Evolutionary conservation across 805 yeast species (phyloP).

Genomic region (Saturnispora besseyi): DNA sequence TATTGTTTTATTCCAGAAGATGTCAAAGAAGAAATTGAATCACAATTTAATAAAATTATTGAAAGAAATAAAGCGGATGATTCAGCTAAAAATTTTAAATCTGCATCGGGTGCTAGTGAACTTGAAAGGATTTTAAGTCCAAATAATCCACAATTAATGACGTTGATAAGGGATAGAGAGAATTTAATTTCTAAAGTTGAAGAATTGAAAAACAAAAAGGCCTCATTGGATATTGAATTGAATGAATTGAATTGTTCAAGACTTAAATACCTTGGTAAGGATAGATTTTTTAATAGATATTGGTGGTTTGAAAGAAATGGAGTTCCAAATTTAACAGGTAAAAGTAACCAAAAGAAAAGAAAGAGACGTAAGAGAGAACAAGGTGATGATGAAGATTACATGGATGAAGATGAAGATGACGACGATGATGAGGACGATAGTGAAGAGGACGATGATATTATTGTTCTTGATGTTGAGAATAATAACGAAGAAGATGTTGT

Average conservation of each 20-base stretch:
- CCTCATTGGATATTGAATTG: constrained; percentile 49
- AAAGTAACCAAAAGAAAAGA: constrained; percentile 14
- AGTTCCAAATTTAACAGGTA: constrained; percentile 37
- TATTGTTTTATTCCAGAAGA: constrained; percentile 5
- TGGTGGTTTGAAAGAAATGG: constrained; percentile 96
- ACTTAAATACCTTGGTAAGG: constrained; percentile 68
- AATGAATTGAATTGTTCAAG: constrained; percentile 71
- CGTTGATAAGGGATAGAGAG: constrained; percentile 37
- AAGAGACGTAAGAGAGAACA: constrained; percentile 27
- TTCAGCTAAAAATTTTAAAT: constrained; percentile 12
- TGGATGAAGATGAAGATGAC: constrained; percentile 32
- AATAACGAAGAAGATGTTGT: constrained; percentile 28
- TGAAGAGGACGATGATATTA: constrained; percentile 30
- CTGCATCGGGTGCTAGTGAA: constrained; percentile 24
- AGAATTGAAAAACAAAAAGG: constrained; percentile 39
- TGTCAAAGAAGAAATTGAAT: constrained; percentile 11
- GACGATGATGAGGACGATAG: constrained; percentile 18
- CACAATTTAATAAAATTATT: neutral
- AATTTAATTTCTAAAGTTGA: constrained; percentile 34
- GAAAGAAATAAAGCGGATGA: constrained; percentile 13
- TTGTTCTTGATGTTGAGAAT: constrained; percentile 18
- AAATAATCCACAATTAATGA: constrained; percentile 34
- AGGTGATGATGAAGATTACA: constrained; percentile 29
- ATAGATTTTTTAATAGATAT: constrained; percentile 74
- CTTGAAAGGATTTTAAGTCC: constrained; percentile 33